Evolutionary conservation across 805 yeast genomes (phyloP).

Genomic region (Candida corydali): DNA sequence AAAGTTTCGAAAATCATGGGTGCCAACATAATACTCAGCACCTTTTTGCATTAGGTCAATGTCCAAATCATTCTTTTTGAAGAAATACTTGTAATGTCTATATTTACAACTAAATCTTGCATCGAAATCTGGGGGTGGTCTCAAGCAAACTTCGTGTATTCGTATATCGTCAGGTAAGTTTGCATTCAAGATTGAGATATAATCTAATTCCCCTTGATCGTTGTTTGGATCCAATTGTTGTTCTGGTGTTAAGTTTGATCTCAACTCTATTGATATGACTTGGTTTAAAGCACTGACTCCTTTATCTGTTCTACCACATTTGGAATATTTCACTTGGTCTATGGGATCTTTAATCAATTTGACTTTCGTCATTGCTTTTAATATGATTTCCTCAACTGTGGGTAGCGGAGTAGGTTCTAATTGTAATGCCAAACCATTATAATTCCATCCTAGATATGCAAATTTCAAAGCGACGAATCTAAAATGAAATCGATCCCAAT

Average conservation of each 20-base stretch:
- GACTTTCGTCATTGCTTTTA: conserved; percentile 67
- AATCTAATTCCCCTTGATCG: conserved; percentile 72
- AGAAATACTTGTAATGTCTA: conserved; percentile 83
- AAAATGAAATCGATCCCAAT: conserved; percentile 57
- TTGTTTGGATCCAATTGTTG: conserved; percentile 54
- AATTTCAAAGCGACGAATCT: conserved; percentile 77
- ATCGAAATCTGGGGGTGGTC: conserved; percentile 82
- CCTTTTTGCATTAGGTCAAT: conserved; percentile 66
- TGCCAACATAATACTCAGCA: conserved; percentile 60
- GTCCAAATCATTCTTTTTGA: conserved; percentile 55
- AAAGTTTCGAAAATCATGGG: conserved; percentile 88
- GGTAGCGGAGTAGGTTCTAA: conserved; percentile 72
- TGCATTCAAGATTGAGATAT: conserved; percentile 70
- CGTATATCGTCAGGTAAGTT: conserved; percentile 77
- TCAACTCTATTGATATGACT: conserved; percentile 73
- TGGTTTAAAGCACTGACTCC: conserved; percentile 99
- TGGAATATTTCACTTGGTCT: conserved; percentile 66
- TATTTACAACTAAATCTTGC: conserved; percentile 88
- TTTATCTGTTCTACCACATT: conserved; percentile 93
- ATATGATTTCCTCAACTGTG: conserved; percentile 76
- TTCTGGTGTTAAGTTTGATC: conserved; percentile 62
- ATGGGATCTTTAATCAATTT: conserved; percentile 58
- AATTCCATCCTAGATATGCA: conserved; percentile 92
- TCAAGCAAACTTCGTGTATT: conserved; percentile 73
- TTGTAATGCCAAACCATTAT: conserved; percentile 86